Evolutionary conservation across 1,139 yeast species (phyloP), one percentile per base, ranked within the genome.

Genomic region (Candida sp.): DNA sequence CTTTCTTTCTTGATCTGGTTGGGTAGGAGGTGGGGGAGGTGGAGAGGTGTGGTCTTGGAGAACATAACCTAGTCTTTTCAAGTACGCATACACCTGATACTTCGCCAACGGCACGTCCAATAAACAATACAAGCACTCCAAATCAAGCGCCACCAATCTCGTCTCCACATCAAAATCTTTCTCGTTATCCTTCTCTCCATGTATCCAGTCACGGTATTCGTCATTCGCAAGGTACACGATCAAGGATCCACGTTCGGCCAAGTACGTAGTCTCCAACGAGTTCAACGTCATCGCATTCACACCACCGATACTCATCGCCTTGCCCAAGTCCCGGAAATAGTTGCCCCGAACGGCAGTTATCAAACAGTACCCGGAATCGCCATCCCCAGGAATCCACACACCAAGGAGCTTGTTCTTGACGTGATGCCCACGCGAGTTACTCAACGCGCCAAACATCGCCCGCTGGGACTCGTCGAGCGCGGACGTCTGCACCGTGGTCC

Each of bases 181-280:
- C 56, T n/a, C 57, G 55, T 54, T 17, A 2, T 58, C 60, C 17
- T 58, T 49, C 12, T 17, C 17, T 17, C 17, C 17, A 2, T 17
- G 17, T 17, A 67, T 39, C 53, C 60, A 65, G 30, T 55, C 44
- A 1, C 47, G 44, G 47, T 62, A 63, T 23, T 54, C 56, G 3
- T 58, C 61, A 47, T 59, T 60, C 8, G 64, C 63, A 50, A 75
- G 67, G 63, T 75, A 84, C 23, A 90, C 82, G 27, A 84, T 74
- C 65, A 91, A 74, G 2, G 91, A 82, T 0, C 98, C 98, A 63
- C 98, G 76, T 66, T 93, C 97, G 2, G 86, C 82, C 50, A 93
- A 72, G 65, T 92, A 93, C 0, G 91, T 70, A 4, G 86, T 79
- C 61, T 93, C 98, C 52, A 90, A 84, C 8, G 84, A 80, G 23